Evolutionary conservation across 345 rosid species (phyloP), one percentile per base, ranked within the genome.

Genomic region (Bruguiera gymnorhiza): DNA sequence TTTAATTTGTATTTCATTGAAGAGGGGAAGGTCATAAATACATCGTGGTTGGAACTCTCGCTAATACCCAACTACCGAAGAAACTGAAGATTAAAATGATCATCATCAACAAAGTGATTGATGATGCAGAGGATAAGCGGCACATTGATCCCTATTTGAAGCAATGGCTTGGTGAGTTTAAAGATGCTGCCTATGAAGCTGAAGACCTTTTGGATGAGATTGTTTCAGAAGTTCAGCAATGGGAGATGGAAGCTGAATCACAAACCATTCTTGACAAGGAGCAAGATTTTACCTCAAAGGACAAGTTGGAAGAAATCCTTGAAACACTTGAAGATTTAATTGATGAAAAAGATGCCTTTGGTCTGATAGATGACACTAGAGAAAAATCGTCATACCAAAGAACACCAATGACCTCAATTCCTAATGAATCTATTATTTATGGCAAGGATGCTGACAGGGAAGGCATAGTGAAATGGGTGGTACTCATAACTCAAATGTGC

Each of bases 191-290:
- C 8, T 75, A 64, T 64, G 74, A 70, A 56, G 79, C 74, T 6
- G 74, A 75, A 51, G 79, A 75, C 43, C 23, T 75, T 2, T 19
- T 75, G 24, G 79, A 75, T 1, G 74, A 52, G 70, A 65, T 75
- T 60, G 30, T 19, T 32, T 75, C 52, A 29, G 27, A 58, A 24
- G 57, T 21, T 58, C 36, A 32, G 31, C 43, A 57, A 21, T 27
- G 19, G 9, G 18, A 64, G 46, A 9, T 51, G 6, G 23, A 52
- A 36, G 8, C 66, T 64, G 54, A 48, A 8, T 24, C 62, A 31
- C 62, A 10, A 4, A 27, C 24, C 13, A 21, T 9, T 30, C 9
- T 21, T 8, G 65, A 59, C 21, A 32, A 75, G 78, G 66, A 58
- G 36, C 48, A 51, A 54, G 37, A n/a, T 6, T 65, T 75, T 43